Conservation (phyloP, 1,139 yeast species). For the Yamadazyma buinensis region DNA sequence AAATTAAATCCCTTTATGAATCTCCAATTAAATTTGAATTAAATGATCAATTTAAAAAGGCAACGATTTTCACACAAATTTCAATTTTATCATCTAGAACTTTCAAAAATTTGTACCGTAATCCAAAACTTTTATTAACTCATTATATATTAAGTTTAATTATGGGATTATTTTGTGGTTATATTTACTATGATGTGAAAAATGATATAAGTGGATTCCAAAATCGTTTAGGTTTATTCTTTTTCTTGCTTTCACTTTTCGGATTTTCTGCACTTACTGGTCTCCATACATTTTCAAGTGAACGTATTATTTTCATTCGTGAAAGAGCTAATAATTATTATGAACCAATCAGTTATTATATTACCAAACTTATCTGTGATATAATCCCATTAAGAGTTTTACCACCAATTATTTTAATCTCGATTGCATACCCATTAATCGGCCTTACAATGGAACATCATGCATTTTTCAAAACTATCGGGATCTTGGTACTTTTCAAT, state of each 20-base stretch:
- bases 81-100: constrained; percentile 75
- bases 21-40: constrained; percentile 32
- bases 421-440: constrained; percentile 87
- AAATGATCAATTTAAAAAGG: constrained; percentile 40
- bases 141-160: constrained; percentile 75
- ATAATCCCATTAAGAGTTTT: constrained; percentile 83
- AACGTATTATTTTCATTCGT: constrained; percentile 81
- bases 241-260: constrained; percentile 83
- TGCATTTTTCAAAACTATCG: constrained; percentile 70
- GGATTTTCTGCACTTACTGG: constrained; percentile 95
- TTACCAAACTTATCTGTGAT: constrained; percentile 84
- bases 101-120: constrained; percentile 86
- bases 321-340: constrained; percentile 95
- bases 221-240: constrained; percentile 87
- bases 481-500: constrained; percentile 76
- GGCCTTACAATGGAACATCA: constrained; percentile 78
- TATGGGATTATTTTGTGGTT: constrained; percentile 83
- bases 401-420: constrained; percentile 81
- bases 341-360: constrained; percentile 77
- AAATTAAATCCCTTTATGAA: constrained; percentile 38
- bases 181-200: constrained; percentile 72
- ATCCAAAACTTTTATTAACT: constrained; percentile 78
- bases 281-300: constrained; percentile 80
- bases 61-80: constrained; percentile 61
- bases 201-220: constrained; percentile 96